A percentile compares a stretch with the other conserved stretches of the same genome.
Conservation (phyloP, 768 basidiomycete genomes). For the Mycena alexandri region DNA sequence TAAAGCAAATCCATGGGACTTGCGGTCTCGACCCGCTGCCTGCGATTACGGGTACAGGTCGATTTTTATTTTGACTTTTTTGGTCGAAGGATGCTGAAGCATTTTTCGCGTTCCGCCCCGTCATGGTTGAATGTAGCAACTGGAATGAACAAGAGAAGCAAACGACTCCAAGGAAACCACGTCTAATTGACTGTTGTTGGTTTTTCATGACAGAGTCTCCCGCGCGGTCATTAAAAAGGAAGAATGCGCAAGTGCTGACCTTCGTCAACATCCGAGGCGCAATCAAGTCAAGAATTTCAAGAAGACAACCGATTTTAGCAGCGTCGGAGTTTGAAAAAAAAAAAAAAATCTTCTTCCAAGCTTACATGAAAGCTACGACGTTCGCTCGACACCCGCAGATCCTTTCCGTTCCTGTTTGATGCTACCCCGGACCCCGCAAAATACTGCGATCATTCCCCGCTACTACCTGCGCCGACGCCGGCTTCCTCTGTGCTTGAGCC, state of each 20-base stretch:
- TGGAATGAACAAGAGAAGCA: background rate
- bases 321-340: too few species aligned
- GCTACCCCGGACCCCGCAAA: slow-evolving; percentile 6
- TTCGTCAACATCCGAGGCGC: too few species aligned
- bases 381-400: too few species aligned
- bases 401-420: background rate
- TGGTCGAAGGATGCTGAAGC: background rate
- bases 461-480: background rate
- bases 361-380: too few species aligned
- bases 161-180: slow-evolving; percentile 11
- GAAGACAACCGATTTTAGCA: too few species aligned
- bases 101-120: slow-evolving; percentile 2
- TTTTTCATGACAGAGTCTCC: background rate
- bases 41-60: slow-evolving; percentile 8
- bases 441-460: background rate
- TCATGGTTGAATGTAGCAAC: background rate
- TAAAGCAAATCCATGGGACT: background rate
- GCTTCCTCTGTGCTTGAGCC: background rate
- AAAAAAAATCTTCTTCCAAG: too few species aligned
- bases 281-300: too few species aligned
- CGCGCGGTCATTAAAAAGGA: background rate
- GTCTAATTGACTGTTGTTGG: background rate
- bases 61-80: slow-evolving; percentile 1
- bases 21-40: background rate
- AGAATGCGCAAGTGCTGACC: background rate